Percentiles rank a stretch among this genome's conserved stretches.
Conservation (phyloP, 1,284 basidiomycete species). For the Phellinidium pouzarii region DNA sequence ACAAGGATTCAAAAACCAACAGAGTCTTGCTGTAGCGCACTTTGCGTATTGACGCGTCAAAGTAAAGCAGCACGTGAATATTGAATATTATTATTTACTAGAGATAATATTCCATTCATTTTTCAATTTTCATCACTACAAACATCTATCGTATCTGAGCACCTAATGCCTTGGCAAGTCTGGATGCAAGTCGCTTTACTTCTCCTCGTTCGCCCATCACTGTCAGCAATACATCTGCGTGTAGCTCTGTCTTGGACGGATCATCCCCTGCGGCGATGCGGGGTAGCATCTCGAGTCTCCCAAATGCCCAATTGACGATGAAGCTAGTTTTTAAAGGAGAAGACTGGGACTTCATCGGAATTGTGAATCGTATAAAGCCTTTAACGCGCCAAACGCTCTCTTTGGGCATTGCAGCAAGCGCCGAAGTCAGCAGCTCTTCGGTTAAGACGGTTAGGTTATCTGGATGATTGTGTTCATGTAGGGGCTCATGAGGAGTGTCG, state of each 20-base stretch:
- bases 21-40: too few species aligned
- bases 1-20: too few species aligned
- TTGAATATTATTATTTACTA: too few species aligned
- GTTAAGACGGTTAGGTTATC: slow-evolving; percentile 19
- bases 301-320: slow-evolving; percentile 90
- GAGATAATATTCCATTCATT: background rate
- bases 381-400: slow-evolving; percentile 75
- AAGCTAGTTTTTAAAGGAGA: background rate
- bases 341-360: background rate
- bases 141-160: slow-evolving; percentile 23
- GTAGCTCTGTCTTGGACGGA: slow-evolving; percentile 25
- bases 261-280: slow-evolving; percentile 21
- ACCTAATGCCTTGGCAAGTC: slow-evolving; percentile 49
- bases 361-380: slow-evolving; percentile 63
- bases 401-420: slow-evolving; percentile 52
- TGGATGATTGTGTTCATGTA: slow-evolving; percentile 18
- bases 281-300: slow-evolving; percentile 64
- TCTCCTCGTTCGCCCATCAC: slow-evolving; percentile 87
- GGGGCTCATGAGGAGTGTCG: slow-evolving; percentile 27
- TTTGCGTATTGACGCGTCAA: background rate
- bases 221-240: slow-evolving; percentile 52
- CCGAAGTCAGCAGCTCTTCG: slow-evolving; percentile 20
- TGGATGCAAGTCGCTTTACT: slow-evolving; percentile 51
- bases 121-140: background rate
- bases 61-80: background rate